Evolutionary conservation across 768 basidiomycete genomes (phyloP).

Genomic region (Dendrothele bispora): DNA sequence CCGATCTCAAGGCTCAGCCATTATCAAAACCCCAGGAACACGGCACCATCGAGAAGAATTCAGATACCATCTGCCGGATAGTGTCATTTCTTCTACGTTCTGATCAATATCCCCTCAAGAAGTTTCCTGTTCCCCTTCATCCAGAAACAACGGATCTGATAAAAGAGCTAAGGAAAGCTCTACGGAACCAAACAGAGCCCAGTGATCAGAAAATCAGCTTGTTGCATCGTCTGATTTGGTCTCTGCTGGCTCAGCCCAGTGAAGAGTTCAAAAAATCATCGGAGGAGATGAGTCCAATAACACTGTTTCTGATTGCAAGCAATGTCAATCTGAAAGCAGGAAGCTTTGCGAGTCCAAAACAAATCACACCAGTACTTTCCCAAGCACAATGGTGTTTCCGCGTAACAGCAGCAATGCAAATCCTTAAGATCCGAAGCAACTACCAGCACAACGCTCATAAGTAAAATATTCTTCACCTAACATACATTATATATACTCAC

Average conservation of each 20-base stretch:
- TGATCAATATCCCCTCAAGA: not conserved
- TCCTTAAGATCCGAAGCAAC: not conserved
- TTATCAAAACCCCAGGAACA: not conserved
- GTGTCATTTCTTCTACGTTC: not conserved
- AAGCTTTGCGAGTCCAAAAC: not conserved
- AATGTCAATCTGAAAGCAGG: not conserved
- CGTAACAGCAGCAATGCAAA: not conserved
- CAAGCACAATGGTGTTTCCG: not conserved
- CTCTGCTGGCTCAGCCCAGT: not conserved
- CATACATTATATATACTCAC: not conserved
- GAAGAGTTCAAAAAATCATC: not conserved
- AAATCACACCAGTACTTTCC: not conserved
- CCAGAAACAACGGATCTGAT: not conserved
- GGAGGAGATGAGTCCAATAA: not conserved
- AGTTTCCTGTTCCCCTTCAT: not conserved
- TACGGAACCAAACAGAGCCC: not conserved
- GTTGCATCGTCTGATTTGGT: not conserved
- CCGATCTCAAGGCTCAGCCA: not conserved
- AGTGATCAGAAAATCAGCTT: not conserved
- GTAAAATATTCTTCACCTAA: not conserved
- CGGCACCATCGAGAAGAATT: not conserved
- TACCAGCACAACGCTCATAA: not conserved
- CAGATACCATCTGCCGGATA: not conserved
- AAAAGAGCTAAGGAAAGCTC: not conserved
- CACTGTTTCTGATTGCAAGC: not conserved